Percentiles rank a stretch among this genome's conserved stretches.
These are phyloP conservation scores for Aspergillus piperis DNA, from an alignment of 2,329 filamentous ascomycete species.

Conservation along the genomic window DNA sequence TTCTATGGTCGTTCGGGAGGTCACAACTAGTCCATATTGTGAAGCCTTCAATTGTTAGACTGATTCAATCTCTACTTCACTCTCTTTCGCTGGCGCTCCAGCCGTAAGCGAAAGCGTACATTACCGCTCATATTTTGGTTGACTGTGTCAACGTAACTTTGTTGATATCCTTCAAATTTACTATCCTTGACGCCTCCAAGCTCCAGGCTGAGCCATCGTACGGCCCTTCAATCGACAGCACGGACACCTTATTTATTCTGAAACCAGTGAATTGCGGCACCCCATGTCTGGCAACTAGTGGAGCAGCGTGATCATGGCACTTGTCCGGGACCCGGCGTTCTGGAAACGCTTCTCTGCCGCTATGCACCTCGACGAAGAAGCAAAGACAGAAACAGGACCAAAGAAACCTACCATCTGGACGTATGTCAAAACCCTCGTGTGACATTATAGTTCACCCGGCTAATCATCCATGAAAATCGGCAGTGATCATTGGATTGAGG, in stretches of 20 bases:
- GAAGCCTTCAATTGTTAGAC: neutral
- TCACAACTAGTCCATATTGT: neutral
- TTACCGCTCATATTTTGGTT: neutral
- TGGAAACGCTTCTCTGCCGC: constrained; percentile 63
- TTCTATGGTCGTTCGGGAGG: neutral
- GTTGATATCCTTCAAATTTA: neutral
- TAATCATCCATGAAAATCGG: too few species aligned
- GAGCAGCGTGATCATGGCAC: constrained; percentile 42
- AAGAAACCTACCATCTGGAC: constrained; percentile 23
- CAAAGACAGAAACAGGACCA: constrained; percentile 24
- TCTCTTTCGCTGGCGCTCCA: neutral
- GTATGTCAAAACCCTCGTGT: constrained; percentile 22
- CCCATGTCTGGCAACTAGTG: neutral
- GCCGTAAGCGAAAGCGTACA: neutral
- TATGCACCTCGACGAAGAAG: constrained; percentile 58
- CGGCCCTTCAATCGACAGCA: neutral
- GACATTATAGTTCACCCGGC: too few species aligned
- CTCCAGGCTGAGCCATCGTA: neutral
- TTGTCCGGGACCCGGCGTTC: constrained; percentile 59
- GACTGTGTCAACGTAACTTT: neutral
- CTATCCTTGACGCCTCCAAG: neutral
- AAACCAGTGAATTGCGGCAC: neutral
- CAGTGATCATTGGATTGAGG: constrained; percentile 57
- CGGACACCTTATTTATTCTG: neutral
- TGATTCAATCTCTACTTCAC: neutral